phyloP scores from a whole-genome alignment of 1,284 basidiomycete species.

The Rhizopogon parksii region DNA sequence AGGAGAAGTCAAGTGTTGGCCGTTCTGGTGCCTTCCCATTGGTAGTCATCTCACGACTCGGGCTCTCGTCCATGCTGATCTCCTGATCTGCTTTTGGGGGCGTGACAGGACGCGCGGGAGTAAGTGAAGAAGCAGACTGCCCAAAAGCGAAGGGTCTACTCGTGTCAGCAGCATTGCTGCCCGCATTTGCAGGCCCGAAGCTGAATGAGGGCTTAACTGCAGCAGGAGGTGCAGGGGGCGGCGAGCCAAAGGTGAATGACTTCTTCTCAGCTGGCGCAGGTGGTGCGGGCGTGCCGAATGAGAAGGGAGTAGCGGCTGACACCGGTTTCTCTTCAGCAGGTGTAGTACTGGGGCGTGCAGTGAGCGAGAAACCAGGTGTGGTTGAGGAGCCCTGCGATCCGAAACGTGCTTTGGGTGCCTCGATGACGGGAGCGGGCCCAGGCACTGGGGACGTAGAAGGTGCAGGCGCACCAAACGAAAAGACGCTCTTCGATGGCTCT shows the following conservation, averaged over 20 bases:
- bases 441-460: slow-evolving; percentile 9
- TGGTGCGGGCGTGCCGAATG: slow-evolving; percentile 21
- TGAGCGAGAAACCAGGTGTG: slow-evolving; percentile 25
- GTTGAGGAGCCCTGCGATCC: slow-evolving; percentile 14
- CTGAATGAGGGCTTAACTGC: slow-evolving; percentile 25
- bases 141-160: slow-evolving; percentile 30
- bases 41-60: slow-evolving; percentile 44
- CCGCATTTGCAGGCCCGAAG: slow-evolving; percentile 24
- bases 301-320: slow-evolving; percentile 16
- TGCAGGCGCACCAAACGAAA: slow-evolving; percentile 20
- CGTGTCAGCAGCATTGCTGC: slow-evolving; percentile 24
- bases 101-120: slow-evolving; percentile 36
- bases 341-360: slow-evolving; percentile 16
- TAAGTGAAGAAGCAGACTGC: slow-evolving; percentile 9
- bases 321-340: slow-evolving; percentile 19
- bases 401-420: slow-evolving; percentile 24
- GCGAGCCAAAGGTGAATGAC: slow-evolving; percentile 27
- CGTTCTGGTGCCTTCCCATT: slow-evolving; percentile 30
- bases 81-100: slow-evolving; percentile 54
- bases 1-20: slow-evolving; percentile 41
- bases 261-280: slow-evolving; percentile 21
- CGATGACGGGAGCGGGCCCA: slow-evolving; percentile 4
- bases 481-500: slow-evolving; percentile 22
- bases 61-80: slow-evolving; percentile 66
- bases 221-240: slow-evolving; percentile 17